A percentile compares a stretch with the other conserved stretches of the same genome.
phyloP scores from a whole-genome alignment of 768 basidiomycete genomes.

The Rhodotorula taiwanensis region DNA sequence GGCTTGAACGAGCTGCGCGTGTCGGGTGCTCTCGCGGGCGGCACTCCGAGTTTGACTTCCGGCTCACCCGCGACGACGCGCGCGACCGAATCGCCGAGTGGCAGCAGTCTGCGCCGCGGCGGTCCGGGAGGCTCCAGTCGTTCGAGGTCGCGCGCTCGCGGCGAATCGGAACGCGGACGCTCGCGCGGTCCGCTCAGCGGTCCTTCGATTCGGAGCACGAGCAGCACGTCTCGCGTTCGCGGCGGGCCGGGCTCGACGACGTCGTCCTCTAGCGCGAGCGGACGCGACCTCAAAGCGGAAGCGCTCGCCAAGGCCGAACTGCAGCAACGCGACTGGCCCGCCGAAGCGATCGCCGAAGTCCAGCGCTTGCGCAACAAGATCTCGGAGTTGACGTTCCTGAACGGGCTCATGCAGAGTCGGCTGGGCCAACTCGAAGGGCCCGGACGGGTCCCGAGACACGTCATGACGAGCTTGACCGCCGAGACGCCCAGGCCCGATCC shows the following conservation, averaged over 20 bases:
- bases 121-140: slow-evolving; percentile 1
- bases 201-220: slow-evolving; percentile 4
- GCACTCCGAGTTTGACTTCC: background rate
- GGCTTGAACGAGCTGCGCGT: slow-evolving; percentile 30
- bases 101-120: background rate
- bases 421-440: slow-evolving; percentile 33
- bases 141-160: slow-evolving; percentile 19
- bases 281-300: background rate
- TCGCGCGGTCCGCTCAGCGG: slow-evolving; percentile 12
- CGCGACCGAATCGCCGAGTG: background rate
- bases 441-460: slow-evolving; percentile 18
- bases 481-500: slow-evolving; percentile 30
- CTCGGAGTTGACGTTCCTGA: slow-evolving; percentile 38
- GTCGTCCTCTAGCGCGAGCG: background rate
- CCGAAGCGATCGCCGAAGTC: slow-evolving; percentile 29
- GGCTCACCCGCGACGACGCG: slow-evolving; percentile 3
- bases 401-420: slow-evolving; percentile 34
- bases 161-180: slow-evolving; percentile 23
- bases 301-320: no score
- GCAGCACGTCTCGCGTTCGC: background rate
- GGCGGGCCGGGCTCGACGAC: slow-evolving; percentile 2
- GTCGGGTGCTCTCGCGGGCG: background rate
- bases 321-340: slow-evolving; percentile 14
- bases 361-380: slow-evolving; percentile 30
- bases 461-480: slow-evolving; percentile 29